A percentile compares a stretch with the other conserved stretches of the same genome.
Evolutionary conservation across 495 filamentous ascomycete species (phyloP).

Genomic region (Aspergillus kassunensis): DNA sequence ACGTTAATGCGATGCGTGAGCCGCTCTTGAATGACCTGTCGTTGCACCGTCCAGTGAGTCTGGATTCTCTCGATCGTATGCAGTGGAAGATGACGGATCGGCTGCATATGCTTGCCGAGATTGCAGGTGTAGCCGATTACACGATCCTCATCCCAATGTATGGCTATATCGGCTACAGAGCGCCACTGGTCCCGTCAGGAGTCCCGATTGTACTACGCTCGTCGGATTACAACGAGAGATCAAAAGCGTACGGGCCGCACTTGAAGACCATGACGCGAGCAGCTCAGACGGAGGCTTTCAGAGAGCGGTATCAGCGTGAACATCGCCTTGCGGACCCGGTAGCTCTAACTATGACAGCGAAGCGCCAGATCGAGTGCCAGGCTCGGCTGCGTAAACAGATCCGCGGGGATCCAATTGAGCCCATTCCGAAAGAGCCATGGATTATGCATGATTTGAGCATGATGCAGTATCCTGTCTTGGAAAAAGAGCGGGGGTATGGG

Average conservation of each 20-base stretch:
- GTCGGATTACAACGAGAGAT: neutral
- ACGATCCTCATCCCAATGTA: slow-evolving; percentile 2
- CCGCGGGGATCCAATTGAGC: slow-evolving; percentile 13
- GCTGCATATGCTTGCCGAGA: neutral
- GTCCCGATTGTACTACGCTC: neutral
- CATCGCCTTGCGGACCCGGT: neutral
- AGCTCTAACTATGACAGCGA: slow-evolving; percentile 12
- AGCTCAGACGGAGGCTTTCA: neutral
- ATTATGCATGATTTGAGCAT: slow-evolving; percentile 8
- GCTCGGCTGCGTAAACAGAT: slow-evolving; percentile 14
- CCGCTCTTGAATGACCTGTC: slow-evolving; percentile 18
- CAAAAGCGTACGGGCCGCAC: too few species aligned
- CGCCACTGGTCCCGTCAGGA: neutral
- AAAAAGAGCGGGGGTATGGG: slow-evolving; percentile 7
- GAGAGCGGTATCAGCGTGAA: neutral
- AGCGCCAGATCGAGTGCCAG: too few species aligned
- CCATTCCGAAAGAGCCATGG: slow-evolving; percentile 17
- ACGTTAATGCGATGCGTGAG: slow-evolving; percentile 17
- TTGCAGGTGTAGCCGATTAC: neutral
- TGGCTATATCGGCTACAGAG: neutral
- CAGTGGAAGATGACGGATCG: neutral
- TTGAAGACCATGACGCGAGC: neutral
- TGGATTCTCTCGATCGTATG: too few species aligned
- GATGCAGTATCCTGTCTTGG: neutral
- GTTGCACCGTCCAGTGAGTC: too few species aligned